A percentile compares a stretch with the other conserved stretches of the same genome.
Conservation (phyloP, 225 moss, liverwort and hornwort genomes). For the Sphagnum tenellum region DNA sequence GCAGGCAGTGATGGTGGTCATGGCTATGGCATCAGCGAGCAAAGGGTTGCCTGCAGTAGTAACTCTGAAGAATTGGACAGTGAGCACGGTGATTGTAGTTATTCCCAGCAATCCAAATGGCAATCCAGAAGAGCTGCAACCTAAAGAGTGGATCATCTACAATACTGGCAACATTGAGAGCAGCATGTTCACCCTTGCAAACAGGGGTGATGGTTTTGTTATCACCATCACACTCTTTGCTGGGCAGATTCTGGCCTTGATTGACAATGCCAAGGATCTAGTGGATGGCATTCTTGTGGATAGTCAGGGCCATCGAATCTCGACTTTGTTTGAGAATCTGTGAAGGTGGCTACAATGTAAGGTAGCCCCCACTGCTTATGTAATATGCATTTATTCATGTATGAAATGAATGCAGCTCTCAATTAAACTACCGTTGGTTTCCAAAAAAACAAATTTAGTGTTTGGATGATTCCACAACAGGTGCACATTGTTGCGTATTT, state of each 20-base stretch:
- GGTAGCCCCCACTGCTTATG: too few species aligned
- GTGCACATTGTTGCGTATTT: too few species aligned
- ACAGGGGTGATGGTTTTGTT: constrained; percentile 16
- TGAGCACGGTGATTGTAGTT: constrained; percentile 4
- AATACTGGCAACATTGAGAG: constrained; percentile 22
- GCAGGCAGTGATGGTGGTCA: too few species aligned
- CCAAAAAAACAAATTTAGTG: too few species aligned
- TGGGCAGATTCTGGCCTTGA: constrained; percentile 26
- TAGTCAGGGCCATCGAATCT: constrained; percentile 13
- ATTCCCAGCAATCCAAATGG: constrained; percentile 19
- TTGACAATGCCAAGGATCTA: constrained; percentile 16
- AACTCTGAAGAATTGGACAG: constrained; percentile 35
- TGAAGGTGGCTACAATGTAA: constrained; percentile 1
- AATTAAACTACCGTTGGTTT: too few species aligned
- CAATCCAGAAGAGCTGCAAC: constrained; percentile 13
- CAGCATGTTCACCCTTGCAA: constrained; percentile 28
- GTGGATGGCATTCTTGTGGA: constrained; percentile 30
- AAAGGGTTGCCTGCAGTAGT: neutral
- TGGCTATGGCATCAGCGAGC: too few species aligned
- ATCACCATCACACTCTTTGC: constrained; percentile 20
- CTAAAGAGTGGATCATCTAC: constrained; percentile 24
- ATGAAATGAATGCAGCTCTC: too few species aligned
- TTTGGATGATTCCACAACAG: too few species aligned
- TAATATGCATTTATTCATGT: too few species aligned
- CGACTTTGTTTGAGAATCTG: constrained; percentile 26